Conservation (phyloP, 495 filamentous ascomycete genomes). For the Talaromyces borbonicus region DNA sequence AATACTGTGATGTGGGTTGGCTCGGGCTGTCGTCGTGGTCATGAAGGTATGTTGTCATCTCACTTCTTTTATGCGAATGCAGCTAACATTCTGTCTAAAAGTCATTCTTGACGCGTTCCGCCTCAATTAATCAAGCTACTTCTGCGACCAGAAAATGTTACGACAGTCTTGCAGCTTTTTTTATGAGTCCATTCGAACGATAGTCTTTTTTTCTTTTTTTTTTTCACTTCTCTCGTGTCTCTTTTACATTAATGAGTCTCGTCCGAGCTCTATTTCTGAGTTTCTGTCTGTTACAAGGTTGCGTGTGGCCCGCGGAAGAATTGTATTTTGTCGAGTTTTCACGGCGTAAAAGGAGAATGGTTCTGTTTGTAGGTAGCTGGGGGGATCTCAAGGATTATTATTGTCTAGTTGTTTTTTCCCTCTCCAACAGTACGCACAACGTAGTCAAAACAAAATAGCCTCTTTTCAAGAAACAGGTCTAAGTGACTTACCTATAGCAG, state of each 20-base stretch:
- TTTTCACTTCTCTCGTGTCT: background rate
- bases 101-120: constrained; percentile 41
- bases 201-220: constrained; percentile 1
- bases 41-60: constrained; percentile 36
- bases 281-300: too few relatives aligned
- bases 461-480: too few relatives aligned
- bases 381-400: too few relatives aligned
- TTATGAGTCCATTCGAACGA: background rate
- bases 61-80: background rate
- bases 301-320: too few relatives aligned
- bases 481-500: too few relatives aligned
- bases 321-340: too few relatives aligned
- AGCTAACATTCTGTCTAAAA: constrained; percentile 12
- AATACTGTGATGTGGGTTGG: constrained; percentile 55
- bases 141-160: background rate
- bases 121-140: constrained; percentile 28
- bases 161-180: background rate
- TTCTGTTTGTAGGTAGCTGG: too few relatives aligned
- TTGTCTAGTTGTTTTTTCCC: too few relatives aligned
- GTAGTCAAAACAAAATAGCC: too few relatives aligned
- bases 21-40: constrained; percentile 47
- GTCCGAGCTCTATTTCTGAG: too few relatives aligned
- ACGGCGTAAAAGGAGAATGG: too few relatives aligned
- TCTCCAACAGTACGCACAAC: too few relatives aligned
- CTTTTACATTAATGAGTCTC: background rate